phyloP scores from a whole-genome alignment of 371 early-diverging fungal genomes.

The Circinella umbellata region DNA sequence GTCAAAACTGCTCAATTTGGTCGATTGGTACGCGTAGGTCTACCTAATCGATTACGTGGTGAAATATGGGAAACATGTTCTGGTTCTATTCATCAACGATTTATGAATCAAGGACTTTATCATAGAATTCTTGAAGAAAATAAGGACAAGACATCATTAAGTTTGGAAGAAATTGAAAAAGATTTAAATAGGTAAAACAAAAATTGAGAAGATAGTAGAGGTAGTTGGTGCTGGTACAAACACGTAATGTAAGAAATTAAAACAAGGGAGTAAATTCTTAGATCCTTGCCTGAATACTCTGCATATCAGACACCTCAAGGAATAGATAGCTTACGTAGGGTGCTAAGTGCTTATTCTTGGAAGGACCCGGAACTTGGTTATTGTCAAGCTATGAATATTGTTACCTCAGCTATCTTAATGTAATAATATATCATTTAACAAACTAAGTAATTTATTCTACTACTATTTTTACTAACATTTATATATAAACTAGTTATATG shows the following conservation, averaged over 20 bases:
- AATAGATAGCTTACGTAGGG: constrained; percentile 88
- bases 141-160: constrained; percentile 67
- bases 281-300: constrained; percentile 91
- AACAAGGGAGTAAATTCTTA: constrained; percentile 11
- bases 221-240: too few relatives aligned
- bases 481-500: constrained; percentile 62
- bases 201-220: not conserved
- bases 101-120: constrained; percentile 86
- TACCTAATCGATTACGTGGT: constrained; percentile 90
- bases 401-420: constrained; percentile 92
- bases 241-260: too few relatives aligned
- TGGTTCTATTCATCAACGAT: constrained; percentile 89
- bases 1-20: constrained; percentile 83
- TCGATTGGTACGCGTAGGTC: constrained; percentile 89
- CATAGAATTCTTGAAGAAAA: constrained; percentile 77
- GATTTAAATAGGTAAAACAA: constrained; percentile 82
- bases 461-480: not conserved
- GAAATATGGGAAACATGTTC: constrained; percentile 96
- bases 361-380: constrained; percentile 94
- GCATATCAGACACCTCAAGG: constrained; percentile 94
- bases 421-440: constrained; percentile 23
- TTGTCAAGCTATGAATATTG: constrained; percentile 99
- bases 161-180: constrained; percentile 97
- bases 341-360: constrained; percentile 87
- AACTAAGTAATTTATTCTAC: too few relatives aligned